Evolutionary conservation across 176 grass and related monocot species (phyloP), one percentile per base, ranked within the genome.

Genomic region (Secale cereale): DNA sequence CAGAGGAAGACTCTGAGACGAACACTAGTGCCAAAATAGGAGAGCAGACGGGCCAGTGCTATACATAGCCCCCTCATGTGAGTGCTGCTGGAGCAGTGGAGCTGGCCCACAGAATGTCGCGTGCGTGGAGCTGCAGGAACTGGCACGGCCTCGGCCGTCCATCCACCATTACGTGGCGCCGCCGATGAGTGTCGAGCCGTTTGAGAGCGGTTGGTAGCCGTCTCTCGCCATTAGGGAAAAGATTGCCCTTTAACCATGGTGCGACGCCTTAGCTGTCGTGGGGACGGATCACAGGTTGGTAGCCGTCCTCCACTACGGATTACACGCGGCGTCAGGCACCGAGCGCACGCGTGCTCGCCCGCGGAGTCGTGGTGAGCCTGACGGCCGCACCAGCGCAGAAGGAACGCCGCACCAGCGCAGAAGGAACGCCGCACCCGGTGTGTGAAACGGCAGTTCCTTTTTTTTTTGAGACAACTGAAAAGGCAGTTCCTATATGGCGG

Each of bases 81-180:
- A 17, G 22, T 3, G 52, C 6, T 37, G 36, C 25, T 2, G 17
- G 26, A 43, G 32, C 28, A 45, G 10, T 19, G 20, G 41, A 52
- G 60, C 37, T 79, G 78, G 60, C 59, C 25, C 27, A 65, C 59
- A 63, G 39, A 79, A 79, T 79, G 57, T 40, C 56, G 4, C 76
- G 33, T 60, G 50, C 1, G 48, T 52, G 48, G 16, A 19, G 16
- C 16, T 46, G 70, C 12, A 26, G 32, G 22, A 11, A 23, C 67
- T 11, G 6, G 50, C 27, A 13, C 28, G 19, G 43, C 8, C 50
- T 57, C 6, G 32, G 54, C 54, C 32, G 76, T 25, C 54, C 22
- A 61, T 39, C 54, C 31, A 37, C 54, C n/a, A 10, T 36, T 16
- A 8, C 28, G 35, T 54, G 52, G 31, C 11, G 50, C 76, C 33